phyloP scores from a whole-genome alignment of 106 monocot genomes.

The Narthecium ossifragum region DNA sequence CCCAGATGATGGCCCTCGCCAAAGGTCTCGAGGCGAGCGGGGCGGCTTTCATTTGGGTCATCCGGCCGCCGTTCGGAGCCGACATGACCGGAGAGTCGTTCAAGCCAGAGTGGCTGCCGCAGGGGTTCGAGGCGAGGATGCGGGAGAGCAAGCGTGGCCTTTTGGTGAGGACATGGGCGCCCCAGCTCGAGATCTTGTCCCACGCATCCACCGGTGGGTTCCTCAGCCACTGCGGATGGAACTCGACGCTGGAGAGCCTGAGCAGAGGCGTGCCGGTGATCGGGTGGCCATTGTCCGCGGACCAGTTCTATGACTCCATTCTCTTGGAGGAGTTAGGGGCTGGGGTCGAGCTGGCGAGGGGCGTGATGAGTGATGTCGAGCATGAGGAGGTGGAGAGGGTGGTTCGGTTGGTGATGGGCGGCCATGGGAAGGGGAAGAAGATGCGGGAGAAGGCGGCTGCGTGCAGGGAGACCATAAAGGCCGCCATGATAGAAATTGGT shows the following conservation, averaged over 20 bases:
- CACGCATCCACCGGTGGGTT: slow-evolving; percentile 15
- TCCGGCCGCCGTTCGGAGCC: slow-evolving; percentile 23
- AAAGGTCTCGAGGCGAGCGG: slow-evolving; percentile 24
- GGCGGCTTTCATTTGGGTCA: slow-evolving; percentile 15
- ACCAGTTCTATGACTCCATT: slow-evolving; percentile 22
- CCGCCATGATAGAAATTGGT: not conserved
- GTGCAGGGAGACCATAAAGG: slow-evolving; percentile 2
- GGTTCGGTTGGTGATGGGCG: slow-evolving; percentile 10
- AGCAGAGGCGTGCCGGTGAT: slow-evolving; percentile 12
- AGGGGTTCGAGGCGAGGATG: slow-evolving; percentile 5
- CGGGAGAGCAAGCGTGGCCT: not conserved
- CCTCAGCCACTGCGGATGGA: slow-evolving; percentile 25
- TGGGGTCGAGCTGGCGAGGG: slow-evolving; percentile 20
- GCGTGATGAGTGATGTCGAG: not conserved
- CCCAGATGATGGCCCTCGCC: slow-evolving; percentile 29
- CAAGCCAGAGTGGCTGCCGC: slow-evolving; percentile 23
- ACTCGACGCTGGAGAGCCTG: slow-evolving; percentile 21
- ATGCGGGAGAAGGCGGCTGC: slow-evolving; percentile 8
- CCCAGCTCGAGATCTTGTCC: slow-evolving; percentile 17
- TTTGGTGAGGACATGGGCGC: slow-evolving; percentile 9
- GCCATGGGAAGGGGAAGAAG: slow-evolving; percentile 15
- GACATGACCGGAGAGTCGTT: slow-evolving; percentile 15
- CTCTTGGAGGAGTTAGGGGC: slow-evolving; percentile 23
- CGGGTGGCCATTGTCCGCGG: slow-evolving; percentile 22
- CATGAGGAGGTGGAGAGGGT: slow-evolving; percentile 9